Percentiles rank a stretch among this genome's conserved stretches.
Conservation (phyloP, 257 asterid species). For the Jasminum sambac region DNA sequence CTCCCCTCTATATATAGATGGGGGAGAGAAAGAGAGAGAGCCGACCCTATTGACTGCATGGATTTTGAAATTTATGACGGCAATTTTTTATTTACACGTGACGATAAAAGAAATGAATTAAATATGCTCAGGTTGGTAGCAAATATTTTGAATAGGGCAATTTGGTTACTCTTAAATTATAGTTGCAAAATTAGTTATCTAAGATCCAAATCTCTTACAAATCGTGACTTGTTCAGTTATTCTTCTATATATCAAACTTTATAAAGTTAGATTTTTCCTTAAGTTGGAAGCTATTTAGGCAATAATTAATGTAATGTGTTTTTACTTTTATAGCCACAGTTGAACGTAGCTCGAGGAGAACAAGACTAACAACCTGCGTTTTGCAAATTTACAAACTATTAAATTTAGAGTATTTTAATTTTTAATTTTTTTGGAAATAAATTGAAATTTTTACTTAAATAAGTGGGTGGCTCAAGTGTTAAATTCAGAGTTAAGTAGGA, state of each 20-base stretch:
- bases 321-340: no score
- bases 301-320: no score
- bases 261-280: not conserved
- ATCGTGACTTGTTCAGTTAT: no score
- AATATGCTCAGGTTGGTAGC: not conserved
- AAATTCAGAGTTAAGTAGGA: no score
- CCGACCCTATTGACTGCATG: conserved; percentile 7
- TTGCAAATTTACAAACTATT: not conserved
- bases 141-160: not conserved
- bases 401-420: no score
- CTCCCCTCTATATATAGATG: not conserved
- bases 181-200: no score
- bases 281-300: not conserved
- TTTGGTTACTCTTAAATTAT: not conserved
- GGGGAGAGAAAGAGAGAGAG: not conserved
- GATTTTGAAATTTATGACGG: not conserved
- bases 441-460: no score
- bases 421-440: no score
- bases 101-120: not conserved
- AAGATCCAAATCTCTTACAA: not conserved
- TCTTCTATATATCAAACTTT: not conserved
- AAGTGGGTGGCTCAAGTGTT: not conserved
- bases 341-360: no score
- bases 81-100: not conserved
- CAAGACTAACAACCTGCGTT: no score